Base-by-base conservation (phyloP, 345 rosid genomes). In the Viola odorata region DNA sequence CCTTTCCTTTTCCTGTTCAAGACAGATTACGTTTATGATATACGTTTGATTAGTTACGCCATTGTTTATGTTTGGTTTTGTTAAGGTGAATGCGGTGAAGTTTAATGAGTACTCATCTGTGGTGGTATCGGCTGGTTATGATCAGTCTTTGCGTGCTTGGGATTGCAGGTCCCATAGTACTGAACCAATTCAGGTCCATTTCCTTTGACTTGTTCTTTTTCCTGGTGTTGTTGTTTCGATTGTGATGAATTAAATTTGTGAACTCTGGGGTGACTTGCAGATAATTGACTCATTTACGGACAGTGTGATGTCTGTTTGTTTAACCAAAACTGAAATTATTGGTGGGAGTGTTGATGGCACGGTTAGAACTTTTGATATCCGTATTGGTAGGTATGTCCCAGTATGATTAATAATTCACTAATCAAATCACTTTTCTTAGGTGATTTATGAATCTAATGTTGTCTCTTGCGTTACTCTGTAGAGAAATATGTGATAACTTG, bases 331-430 rank as follows among this genome's bases (percentile, higher is more conserved):
- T 41, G 97, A 90, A 82, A 86, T 90, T 55, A 84, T 94, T 57
- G 97, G 87, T 57, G 99, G 99, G 73, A 88, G 97, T 63, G 99
- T 94, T 36, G 99, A 90, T 73, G 99, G 99, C 64, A 94, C 96
- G 41, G 95, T 94, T 68, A 79, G 96, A 55, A 90, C 99, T n/a
- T 94, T 94, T 48, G 99, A 94, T 63, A 88, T 94, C 55, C 95
- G 96, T 53, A 72, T 88, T 12, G 99, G 99, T 66, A 82, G 97
- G 99, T 94, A 73, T 16, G 80, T 65, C 37, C 3, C 48, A n/a
- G 36, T 38, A 45, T 5, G 7, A 48, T 54, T 16, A 37, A 45
- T 37, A 15, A 14, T 50, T 41, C 37, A n/a, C n/a, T n/a, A n/a
- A n/a, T 3, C 45, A 12, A 60, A 38, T 4, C 42, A 38, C 8